Evolutionary conservation across 176 grass and related monocot species (phyloP).

Genomic region (Rhynchospora pubera): DNA sequence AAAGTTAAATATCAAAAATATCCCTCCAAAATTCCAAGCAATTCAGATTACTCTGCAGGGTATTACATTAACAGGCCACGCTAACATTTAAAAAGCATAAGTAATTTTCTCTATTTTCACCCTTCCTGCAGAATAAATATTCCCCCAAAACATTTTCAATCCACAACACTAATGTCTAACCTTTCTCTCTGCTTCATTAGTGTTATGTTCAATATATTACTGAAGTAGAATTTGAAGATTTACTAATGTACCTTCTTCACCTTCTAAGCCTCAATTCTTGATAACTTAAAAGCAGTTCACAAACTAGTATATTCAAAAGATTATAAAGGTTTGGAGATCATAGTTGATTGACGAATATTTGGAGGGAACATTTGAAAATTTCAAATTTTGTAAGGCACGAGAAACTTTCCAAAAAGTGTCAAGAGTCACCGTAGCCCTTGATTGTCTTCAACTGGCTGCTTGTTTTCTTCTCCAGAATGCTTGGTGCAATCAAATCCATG

Average conservation of each 20-base stretch:
- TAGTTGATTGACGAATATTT: not conserved
- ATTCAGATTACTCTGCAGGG: not conserved
- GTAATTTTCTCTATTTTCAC: not conserved
- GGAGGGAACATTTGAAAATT: not conserved
- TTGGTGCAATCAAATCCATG: conserved; percentile 92
- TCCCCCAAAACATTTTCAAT: not conserved
- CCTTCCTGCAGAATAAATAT: not conserved
- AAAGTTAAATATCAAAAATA: not conserved
- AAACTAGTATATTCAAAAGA: not conserved
- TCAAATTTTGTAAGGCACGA: not conserved
- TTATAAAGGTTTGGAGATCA: not conserved
- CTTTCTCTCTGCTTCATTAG: not conserved
- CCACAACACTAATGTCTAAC: not conserved
- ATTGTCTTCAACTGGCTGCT: not conserved
- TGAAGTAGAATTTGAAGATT: not conserved
- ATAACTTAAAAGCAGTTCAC: not conserved
- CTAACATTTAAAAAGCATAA: not conserved
- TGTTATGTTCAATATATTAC: not conserved
- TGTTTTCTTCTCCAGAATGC: conserved; percentile 45
- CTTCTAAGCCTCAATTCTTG: not conserved
- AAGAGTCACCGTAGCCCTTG: conserved; percentile 7
- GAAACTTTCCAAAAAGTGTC: not conserved
- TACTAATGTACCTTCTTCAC: not conserved
- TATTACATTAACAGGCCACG: not conserved
- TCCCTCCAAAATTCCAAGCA: not conserved